Evolutionary conservation across 1,139 yeast genomes (phyloP).

Genomic region (Kluyveromyces sp.): DNA sequence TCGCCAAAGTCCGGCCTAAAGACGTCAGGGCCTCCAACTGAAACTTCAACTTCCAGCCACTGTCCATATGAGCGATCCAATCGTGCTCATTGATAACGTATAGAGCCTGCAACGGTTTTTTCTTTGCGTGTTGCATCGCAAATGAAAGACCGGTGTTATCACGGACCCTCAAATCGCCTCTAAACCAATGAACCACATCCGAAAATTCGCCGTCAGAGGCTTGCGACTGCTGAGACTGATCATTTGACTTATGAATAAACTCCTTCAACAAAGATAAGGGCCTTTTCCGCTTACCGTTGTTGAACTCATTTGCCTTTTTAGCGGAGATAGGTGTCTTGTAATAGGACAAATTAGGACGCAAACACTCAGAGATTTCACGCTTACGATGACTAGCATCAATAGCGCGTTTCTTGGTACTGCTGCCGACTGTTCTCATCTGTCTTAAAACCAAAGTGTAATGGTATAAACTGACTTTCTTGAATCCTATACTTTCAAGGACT

Average conservation of each 20-base stretch:
- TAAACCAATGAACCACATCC: conserved; percentile 37
- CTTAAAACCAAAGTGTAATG: not conserved
- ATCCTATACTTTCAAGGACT: not conserved
- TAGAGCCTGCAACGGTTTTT: conserved; percentile 33
- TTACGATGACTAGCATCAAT: not conserved
- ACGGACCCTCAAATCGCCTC: conserved; percentile 37
- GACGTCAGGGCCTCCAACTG: conserved; percentile 33
- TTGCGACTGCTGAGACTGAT: not conserved
- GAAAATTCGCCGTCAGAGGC: not conserved
- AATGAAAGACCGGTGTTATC: conserved; percentile 39
- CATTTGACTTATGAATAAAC: conserved; percentile 1
- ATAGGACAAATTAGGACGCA: conserved; percentile 11
- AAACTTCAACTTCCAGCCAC: conserved; percentile 40
- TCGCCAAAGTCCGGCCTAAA: conserved; percentile 31
- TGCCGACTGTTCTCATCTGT: not conserved
- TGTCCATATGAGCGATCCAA: conserved; percentile 38
- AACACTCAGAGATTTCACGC: conserved; percentile 13
- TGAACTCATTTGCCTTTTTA: conserved; percentile 12
- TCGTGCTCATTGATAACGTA: conserved; percentile 39
- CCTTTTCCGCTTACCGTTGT: conserved; percentile 14
- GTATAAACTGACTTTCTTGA: not conserved
- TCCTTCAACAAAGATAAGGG: conserved; percentile 13
- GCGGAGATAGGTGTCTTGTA: conserved; percentile 11
- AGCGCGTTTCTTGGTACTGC: not conserved
- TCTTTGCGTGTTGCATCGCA: conserved; percentile 29